Base-by-base conservation (phyloP, 2,329 filamentous ascomycete species). In the Aspergillus texensis region DNA sequence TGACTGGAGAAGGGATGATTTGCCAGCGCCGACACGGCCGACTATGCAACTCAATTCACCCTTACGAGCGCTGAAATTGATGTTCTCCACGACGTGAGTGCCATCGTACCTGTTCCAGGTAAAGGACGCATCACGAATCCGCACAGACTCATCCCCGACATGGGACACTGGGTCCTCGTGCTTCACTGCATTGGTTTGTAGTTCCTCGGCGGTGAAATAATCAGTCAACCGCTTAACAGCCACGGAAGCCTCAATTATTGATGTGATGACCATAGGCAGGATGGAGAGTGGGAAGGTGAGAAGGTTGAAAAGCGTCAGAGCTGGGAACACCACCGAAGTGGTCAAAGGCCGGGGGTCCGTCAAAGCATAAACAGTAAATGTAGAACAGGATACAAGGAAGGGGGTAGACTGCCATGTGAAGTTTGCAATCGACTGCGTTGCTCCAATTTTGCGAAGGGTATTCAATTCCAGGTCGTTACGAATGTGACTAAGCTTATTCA, bases 341-440 rank as follows among this genome's bases (percentile, higher is more conserved):
- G 92, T 95, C 72, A 99, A 81, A 4, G 96, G 93, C 62, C 84
- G 84, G 70, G 95, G 85, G 64, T 89, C 89, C 0, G 92, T 96
- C 69, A 96, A 84, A 39, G 98, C 95, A 71, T 96, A 99, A 34
- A 98, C 91, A 11, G 92, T 89, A 74, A 99, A 99, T 0, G 95
- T 99, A 11, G 92, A 93, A 82, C 95, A 99, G 1, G 95, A 98
- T 3, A 99, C 96, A 57, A 99, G 86, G 82, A 99, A 99, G 2
- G 95, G 96, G 1, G 95, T 97, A 0, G 93, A 96, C 59, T 91
- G 96, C 95, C 95, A 99, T 14, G 94, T 97, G 72, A 99, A 99
- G 74, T 97, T 99, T 66, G 95, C 93, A 75, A 97, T 86, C 2
- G 95, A 92, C 77, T 97, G 94, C 2, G 93, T 92, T 26, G 94